phyloP scores from a whole-genome alignment of 352 stramenopile species.

The Albugo laibachii region DNA sequence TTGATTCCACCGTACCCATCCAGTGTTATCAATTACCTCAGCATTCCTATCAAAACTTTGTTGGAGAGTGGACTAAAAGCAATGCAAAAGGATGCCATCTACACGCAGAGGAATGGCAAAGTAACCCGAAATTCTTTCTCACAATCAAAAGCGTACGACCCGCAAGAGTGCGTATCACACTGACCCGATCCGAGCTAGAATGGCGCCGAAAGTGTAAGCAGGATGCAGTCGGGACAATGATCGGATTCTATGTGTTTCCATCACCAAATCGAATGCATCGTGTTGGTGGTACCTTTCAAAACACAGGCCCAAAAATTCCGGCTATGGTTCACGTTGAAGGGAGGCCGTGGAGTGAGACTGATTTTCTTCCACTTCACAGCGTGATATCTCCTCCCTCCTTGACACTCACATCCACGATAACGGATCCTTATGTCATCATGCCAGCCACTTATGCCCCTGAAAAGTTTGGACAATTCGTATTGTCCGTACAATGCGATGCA shows the following conservation, averaged over 20 bases:
- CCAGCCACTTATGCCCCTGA: slow-evolving; percentile 73
- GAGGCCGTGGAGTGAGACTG: slow-evolving; percentile 53
- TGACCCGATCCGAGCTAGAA: slow-evolving; percentile 63
- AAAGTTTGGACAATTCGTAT: slow-evolving; percentile 58
- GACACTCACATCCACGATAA: slow-evolving; percentile 40
- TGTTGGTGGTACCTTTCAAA: too few species aligned
- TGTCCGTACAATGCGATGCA: slow-evolving; percentile 63
- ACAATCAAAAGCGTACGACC: slow-evolving; percentile 45
- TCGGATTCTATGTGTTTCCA: slow-evolving; percentile 79
- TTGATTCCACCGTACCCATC: slow-evolving; percentile 64
- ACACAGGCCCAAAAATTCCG: too few species aligned
- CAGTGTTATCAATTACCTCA: slow-evolving; percentile 35
- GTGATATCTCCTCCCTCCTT: slow-evolving; percentile 50
- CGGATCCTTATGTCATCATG: slow-evolving; percentile 75
- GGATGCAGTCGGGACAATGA: slow-evolving; percentile 75
- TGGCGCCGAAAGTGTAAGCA: slow-evolving; percentile 66
- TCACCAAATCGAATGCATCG: not conserved
- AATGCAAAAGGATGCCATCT: slow-evolving; percentile 52
- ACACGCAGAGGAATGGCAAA: slow-evolving; percentile 57
- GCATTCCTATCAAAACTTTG: slow-evolving; percentile 47
- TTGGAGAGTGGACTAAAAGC: slow-evolving; percentile 50
- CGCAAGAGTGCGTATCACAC: slow-evolving; percentile 52
- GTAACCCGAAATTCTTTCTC: slow-evolving; percentile 74
- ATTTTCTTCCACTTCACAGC: slow-evolving; percentile 61
- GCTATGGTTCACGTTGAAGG: slow-evolving; percentile 43